These are phyloP conservation scores for Chlorella vulgaris DNA, from an alignment of 139 green algal species.

Conservation along the genomic window DNA sequence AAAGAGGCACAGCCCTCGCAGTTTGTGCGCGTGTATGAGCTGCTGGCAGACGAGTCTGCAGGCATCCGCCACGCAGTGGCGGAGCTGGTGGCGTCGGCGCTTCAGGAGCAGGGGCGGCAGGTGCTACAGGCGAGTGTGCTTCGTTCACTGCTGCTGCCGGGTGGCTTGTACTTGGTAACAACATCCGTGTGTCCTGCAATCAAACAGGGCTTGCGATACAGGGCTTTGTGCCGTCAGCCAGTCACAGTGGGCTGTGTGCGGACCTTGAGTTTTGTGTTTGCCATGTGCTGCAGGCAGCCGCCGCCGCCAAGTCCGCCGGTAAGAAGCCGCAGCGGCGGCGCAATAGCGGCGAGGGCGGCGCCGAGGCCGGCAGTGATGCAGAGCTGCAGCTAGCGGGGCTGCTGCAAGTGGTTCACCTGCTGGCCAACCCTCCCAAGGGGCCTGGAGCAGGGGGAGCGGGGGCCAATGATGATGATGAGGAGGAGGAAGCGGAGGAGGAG, in stretches of 20 bases:
- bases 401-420: slow-evolving; percentile 48
- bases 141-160: background rate
- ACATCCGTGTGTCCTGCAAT: too few relatives aligned
- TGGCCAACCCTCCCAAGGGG: slow-evolving; percentile 17
- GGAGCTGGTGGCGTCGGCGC: slow-evolving; percentile 64
- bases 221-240: too few relatives aligned
- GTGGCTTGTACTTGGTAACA: too few relatives aligned
- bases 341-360: slow-evolving; percentile 10
- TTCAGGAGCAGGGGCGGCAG: slow-evolving; percentile 53
- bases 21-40: slow-evolving; percentile 48
- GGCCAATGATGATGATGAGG: background rate
- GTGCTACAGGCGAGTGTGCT: slow-evolving; percentile 29
- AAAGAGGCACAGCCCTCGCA: slow-evolving; percentile 41
- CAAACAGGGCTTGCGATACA: too few relatives aligned
- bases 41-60: slow-evolving; percentile 61
- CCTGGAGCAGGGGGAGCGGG: background rate
- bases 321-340: background rate
- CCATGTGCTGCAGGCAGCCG: background rate
- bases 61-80: slow-evolving; percentile 65
- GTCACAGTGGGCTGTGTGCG: too few relatives aligned
- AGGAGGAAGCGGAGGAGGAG: slow-evolving; percentile 16
- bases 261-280: too few relatives aligned
- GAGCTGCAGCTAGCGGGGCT: slow-evolving; percentile 59
- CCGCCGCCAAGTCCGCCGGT: background rate
- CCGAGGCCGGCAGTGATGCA: background rate